Evolutionary conservation across 176 grass and related monocot species (phyloP).

Genomic region (Carex myosuroides): DNA sequence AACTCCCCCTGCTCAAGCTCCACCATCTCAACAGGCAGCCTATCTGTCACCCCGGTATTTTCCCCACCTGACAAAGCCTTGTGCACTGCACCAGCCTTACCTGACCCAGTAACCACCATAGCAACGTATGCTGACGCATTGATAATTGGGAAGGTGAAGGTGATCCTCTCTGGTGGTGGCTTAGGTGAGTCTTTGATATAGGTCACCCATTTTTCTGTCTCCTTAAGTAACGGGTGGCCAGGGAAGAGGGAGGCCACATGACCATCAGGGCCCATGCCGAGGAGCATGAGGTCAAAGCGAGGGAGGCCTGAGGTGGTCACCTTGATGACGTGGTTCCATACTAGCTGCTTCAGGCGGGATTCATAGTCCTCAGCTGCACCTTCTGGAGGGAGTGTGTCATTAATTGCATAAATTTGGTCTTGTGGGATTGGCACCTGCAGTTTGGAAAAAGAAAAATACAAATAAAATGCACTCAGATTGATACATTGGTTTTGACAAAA

Average conservation of each 20-base stretch:
- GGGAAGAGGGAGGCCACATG: conserved; percentile 96
- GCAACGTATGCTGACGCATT: conserved; percentile 79
- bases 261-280: conserved; percentile 96
- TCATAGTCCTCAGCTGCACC: conserved; percentile 89
- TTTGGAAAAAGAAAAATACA: background rate
- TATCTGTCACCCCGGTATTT: conserved; percentile 33
- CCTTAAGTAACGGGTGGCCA: conserved; percentile 69
- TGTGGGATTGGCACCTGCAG: conserved; percentile 70
- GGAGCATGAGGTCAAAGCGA: conserved; percentile 78
- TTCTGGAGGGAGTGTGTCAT: conserved; percentile 80
- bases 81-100: conserved; percentile 51
- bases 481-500: background rate
- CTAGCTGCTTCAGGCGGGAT: conserved; percentile 62
- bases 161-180: conserved; percentile 90
- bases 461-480: background rate
- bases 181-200: conserved; percentile 94
- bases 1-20: conserved; percentile 73
- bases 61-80: conserved; percentile 55
- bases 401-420: conserved; percentile 87
- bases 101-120: conserved; percentile 80
- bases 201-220: conserved; percentile 70
- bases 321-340: conserved; percentile 45
- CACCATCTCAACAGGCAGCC: conserved; percentile 79
- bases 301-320: conserved; percentile 59
- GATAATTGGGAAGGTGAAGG: conserved; percentile 88